Conservation (phyloP, 345 rosid species). For the Gossypium herbaceum region DNA sequence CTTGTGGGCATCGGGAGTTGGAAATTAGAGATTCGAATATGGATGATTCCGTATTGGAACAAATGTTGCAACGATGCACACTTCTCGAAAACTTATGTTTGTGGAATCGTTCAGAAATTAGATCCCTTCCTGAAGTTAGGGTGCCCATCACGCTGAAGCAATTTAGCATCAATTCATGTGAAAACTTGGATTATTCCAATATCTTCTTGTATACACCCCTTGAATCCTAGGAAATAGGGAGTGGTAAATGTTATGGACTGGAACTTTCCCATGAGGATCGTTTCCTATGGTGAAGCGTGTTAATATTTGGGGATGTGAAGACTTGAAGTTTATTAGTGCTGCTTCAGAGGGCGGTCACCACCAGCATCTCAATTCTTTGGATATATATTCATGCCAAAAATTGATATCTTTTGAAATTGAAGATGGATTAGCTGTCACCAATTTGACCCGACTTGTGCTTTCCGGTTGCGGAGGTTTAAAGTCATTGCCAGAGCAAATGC, state of each 20-base stretch:
- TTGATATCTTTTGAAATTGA: neutral
- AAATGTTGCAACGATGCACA: neutral
- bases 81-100: neutral
- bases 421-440: neutral
- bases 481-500: neutral
- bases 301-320: no score
- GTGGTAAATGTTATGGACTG: no score
- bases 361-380: neutral
- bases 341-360: no score
- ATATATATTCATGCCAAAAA: rapidly evolving
- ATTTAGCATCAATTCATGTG: neutral
- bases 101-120: no score
- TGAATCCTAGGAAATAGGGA: neutral
- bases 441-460: neutral
- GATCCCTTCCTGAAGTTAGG: neutral
- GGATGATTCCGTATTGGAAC: neutral
- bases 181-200: neutral
- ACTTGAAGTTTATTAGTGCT: no score
- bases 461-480: neutral
- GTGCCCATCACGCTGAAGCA: neutral
- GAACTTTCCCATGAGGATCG: no score
- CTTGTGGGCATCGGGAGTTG: neutral
- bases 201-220: neutral
- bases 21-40: neutral
- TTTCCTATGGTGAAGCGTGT: no score